Conservation (phyloP, 306 rosid species). For the Dalbergia oliveri region DNA sequence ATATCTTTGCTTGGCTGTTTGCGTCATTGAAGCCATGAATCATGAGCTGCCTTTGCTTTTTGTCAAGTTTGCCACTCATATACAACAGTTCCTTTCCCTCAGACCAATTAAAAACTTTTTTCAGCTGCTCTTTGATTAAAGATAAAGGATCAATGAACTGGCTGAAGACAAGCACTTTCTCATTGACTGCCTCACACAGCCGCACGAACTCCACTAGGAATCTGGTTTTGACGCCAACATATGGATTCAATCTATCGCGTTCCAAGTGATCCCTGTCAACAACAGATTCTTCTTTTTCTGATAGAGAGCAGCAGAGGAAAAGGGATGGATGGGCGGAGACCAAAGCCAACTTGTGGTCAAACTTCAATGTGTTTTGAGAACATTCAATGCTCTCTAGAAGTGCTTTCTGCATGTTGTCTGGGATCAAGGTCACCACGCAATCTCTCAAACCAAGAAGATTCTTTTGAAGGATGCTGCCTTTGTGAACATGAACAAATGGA, state of each 20-base stretch:
- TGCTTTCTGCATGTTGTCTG: constrained; percentile 39
- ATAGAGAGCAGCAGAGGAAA: constrained; percentile 26
- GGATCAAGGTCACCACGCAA: constrained; percentile 50
- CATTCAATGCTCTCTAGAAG: constrained; percentile 40
- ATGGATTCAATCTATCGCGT: constrained; percentile 22
- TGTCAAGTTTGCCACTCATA: constrained; percentile 34
- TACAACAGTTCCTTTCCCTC: constrained; percentile 43
- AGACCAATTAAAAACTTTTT: constrained; percentile 28
- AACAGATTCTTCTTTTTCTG: constrained; percentile 36
- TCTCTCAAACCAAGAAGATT: constrained; percentile 55
- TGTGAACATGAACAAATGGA: constrained; percentile 55
- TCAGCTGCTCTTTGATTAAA: constrained; percentile 42
- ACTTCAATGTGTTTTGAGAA: neutral
- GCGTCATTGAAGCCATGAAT: constrained; percentile 47
- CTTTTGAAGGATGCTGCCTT: constrained; percentile 50
- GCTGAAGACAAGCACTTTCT: constrained; percentile 57
- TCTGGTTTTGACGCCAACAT: constrained; percentile 48
- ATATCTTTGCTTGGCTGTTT: constrained; percentile 44
- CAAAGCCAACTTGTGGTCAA: constrained; percentile 43
- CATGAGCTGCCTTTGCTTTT: constrained; percentile 27
- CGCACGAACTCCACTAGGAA: constrained; percentile 48
- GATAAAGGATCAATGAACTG: constrained; percentile 37
- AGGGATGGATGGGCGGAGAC: constrained; percentile 57
- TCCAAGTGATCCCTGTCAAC: constrained; percentile 30
- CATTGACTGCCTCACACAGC: constrained; percentile 43